phyloP scores from a whole-genome alignment of 768 basidiomycete genomes.

The Wakefieldia striispora region DNA sequence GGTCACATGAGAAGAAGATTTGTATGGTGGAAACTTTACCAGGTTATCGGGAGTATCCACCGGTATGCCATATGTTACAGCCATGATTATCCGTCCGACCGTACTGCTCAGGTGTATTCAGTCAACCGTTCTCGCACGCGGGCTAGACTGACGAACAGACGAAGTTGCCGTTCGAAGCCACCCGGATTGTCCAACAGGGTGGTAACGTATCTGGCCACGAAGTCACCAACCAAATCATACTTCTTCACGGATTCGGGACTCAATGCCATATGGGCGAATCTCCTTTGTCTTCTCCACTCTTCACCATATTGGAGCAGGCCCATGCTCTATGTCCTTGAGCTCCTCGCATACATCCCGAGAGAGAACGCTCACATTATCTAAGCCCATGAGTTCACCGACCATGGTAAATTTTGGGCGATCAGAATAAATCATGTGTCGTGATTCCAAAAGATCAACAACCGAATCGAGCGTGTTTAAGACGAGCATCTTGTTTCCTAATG shows the following conservation, averaged over 20 bases:
- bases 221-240: constrained; percentile 33
- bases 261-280: constrained; percentile 30
- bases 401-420: constrained; percentile 35
- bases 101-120: not conserved
- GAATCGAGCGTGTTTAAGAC: constrained; percentile 29
- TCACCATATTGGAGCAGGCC: constrained; percentile 20
- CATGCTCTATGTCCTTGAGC: constrained; percentile 18
- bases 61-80: constrained; percentile 27
- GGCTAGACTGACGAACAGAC: constrained; percentile 11
- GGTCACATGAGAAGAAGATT: not conserved
- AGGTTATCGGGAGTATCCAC: constrained; percentile 18
- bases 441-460: constrained; percentile 30
- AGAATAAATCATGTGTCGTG: constrained; percentile 28
- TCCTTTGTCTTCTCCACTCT: constrained; percentile 24
- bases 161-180: constrained; percentile 21
- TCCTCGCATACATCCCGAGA: not conserved
- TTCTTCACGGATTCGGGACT: constrained; percentile 29
- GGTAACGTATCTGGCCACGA: constrained; percentile 17
- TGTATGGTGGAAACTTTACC: constrained; percentile 3
- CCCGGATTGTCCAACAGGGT: constrained; percentile 12
- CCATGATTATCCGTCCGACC: constrained; percentile 19
- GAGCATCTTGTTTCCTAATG: constrained; percentile 27
- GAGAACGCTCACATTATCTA: constrained; percentile 12
- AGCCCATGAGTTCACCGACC: constrained; percentile 35
- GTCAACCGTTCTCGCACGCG: not conserved